Percentiles rank a stretch among this genome's conserved stretches.
phyloP scores from a whole-genome alignment of 2,329 filamentous ascomycete species.

The Aspergillus fumigatiaffinis region DNA sequence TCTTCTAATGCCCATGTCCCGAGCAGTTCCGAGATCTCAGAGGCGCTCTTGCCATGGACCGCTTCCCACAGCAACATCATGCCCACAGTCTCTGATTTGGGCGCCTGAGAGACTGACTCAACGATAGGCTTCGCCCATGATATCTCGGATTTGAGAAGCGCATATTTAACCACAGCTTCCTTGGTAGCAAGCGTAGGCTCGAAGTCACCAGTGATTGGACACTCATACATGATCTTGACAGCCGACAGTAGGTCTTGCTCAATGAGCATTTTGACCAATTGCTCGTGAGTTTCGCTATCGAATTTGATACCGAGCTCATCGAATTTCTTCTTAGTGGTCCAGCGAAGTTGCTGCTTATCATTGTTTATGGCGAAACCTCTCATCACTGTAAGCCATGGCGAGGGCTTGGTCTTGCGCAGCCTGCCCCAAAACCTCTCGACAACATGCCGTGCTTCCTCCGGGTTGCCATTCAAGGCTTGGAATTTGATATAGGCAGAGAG shows the following conservation, averaged over 20 bases:
- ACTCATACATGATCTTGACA: slow-evolving; percentile 65
- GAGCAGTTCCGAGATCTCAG: slow-evolving; percentile 71
- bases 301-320: slow-evolving; percentile 50
- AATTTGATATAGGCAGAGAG: slow-evolving; percentile 48
- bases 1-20: slow-evolving; percentile 55
- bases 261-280: slow-evolving; percentile 62
- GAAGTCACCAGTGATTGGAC: slow-evolving; percentile 43
- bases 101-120: slow-evolving; percentile 39
- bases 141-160: slow-evolving; percentile 55
- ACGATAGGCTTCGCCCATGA: slow-evolving; percentile 63
- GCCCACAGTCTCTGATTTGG: slow-evolving; percentile 63
- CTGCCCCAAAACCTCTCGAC: slow-evolving; percentile 41
- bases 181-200: slow-evolving; percentile 48
- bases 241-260: slow-evolving; percentile 53
- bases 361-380: slow-evolving; percentile 59
- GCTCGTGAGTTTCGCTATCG: slow-evolving; percentile 38
- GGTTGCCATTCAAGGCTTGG: slow-evolving; percentile 53
- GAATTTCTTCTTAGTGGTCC: slow-evolving; percentile 51
- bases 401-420: slow-evolving; percentile 25
- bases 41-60: slow-evolving; percentile 64
- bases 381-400: slow-evolving; percentile 51
- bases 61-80: slow-evolving; percentile 72
- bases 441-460: slow-evolving; percentile 50
- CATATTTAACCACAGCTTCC: slow-evolving; percentile 57
- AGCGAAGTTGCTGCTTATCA: slow-evolving; percentile 56